Base-by-base conservation (phyloP, 2,329 filamentous ascomycete genomes). In the Beauveria scarabaeidicola region DNA sequence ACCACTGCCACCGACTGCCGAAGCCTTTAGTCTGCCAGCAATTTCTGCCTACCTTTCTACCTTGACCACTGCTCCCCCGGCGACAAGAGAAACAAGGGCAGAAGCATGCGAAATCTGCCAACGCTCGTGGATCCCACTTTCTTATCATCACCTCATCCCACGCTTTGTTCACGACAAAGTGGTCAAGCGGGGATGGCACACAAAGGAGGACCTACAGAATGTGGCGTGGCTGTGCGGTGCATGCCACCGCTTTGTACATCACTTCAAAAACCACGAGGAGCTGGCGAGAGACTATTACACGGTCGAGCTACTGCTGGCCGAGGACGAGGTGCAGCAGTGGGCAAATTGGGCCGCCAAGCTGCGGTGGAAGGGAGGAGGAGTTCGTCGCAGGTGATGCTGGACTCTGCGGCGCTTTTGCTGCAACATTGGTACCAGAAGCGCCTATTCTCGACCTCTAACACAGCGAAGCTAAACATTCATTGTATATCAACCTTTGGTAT, bases 131-230 rank as follows among this genome's bases (percentile, higher is more conserved):
- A 83, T 94, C 23, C 83, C 84, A 9, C 73, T 94, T 62, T 89
- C 87, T 1, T 95, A 94, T 69, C 91, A 96, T 69, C 91, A 95
- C 74, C 76, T 96, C 47, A 91, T 96, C 58, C 91, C 91, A n/a
- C 81, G 84, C 44, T 81, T 82, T 47, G 85, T 90, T 61, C 90
- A 95, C 72, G 85, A 81, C 8, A 90, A 91, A 69, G 89, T 83
- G 3, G 70, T 90, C 43, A 90, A 89, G 76, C 78, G 89, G 46
- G 88, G 87, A 1, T 95, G 90, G 90, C 89, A 92, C 75, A 80
- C 81, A 3, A 83, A 85, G 63, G 88, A 89, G 70, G 82, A 85
- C 73, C 70, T 95, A 71, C 84, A 89, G 67, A 91, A 85, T 69
- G 91, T 94, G 21, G 90, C 91, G 13, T 95, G 90, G 90, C 73